Conservation (phyloP, 495 filamentous ascomycete genomes). For the Ramalina intermedia region DNA sequence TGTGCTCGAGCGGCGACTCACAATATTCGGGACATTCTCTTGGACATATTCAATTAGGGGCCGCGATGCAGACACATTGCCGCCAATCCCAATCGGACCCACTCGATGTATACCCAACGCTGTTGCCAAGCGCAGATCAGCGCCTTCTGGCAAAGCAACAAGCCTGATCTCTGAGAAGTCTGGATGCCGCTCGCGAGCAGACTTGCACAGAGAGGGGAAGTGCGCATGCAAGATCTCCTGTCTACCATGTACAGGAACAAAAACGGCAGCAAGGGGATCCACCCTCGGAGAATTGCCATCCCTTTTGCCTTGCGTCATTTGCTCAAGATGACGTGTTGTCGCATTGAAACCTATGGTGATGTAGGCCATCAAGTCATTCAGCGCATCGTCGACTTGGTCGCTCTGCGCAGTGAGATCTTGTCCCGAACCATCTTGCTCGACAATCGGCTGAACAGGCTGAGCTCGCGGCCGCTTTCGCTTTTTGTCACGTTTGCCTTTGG, state of each 20-base stretch:
- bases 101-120: conserved; percentile 42
- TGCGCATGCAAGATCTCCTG: conserved; percentile 39
- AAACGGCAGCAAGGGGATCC: conserved; percentile 30
- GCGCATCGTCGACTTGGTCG: conserved; percentile 20
- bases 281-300: neutral
- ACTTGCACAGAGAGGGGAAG: conserved; percentile 41
- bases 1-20: conserved; percentile 22
- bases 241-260: conserved; percentile 35
- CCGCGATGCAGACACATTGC: conserved; percentile 30
- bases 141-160: conserved; percentile 37
- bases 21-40: conserved; percentile 27
- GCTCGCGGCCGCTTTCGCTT: conserved; percentile 15
- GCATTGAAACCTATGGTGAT: conserved; percentile 44
- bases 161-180: conserved; percentile 29
- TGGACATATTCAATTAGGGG: conserved; percentile 36
- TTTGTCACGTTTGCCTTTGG: conserved; percentile 36
- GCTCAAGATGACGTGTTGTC: conserved; percentile 39
- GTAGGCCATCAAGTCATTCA: conserved; percentile 27
- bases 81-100: conserved; percentile 35
- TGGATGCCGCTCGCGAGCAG: conserved; percentile 30
- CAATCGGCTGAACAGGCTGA: neutral
- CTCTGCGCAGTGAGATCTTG: neutral
- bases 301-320: conserved; percentile 15
- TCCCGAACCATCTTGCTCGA: no score
- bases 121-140: conserved; percentile 33